Evolutionary conservation across 208 protist genomes (phyloP), one percentile per base, ranked within the genome.

Genomic region (Naegleria lovaniensis): DNA sequence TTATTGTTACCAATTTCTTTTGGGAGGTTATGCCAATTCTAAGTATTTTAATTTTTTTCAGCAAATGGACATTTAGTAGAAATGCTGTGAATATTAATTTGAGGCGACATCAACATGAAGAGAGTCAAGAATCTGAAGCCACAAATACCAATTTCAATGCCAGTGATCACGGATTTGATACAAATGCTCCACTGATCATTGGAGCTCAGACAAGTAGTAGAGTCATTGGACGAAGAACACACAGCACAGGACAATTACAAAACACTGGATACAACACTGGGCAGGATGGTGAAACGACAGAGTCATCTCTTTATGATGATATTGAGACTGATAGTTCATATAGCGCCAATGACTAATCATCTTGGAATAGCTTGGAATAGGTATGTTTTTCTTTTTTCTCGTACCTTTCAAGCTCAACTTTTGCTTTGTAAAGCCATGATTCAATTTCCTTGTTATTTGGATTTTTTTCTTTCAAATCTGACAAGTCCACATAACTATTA

Each of bases 1-100:
- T 85, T 48, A 85, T 85, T 48, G 2, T 85, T 16, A 85, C 39
- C 16, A 51, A 51, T 48, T 40, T 85, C n/a, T 16, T 85, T 16
- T 85, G 83, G 83, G 83, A 85, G 25, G 48, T 85, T 43, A 48
- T 85, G 15, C 83, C 83, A 39, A 85, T 85, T 85, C 15, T 85
- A n/a, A 85, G 39, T n/a, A 48, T 85, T 48, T 29, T 85, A n/a
- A 51, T 85, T 19, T 85, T 85, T 38, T 85, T 85, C 41, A 51
- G 39, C 38, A 85, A 43, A 43, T 48, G 6, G 25, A 39, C 11
- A 0, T 40, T 40, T 36, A 33, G 33, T 6, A 84, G 76, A 84
- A 67, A 67, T 67, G 55, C 22, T 67, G 55, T 67, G 55, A 67
- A 67, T 67, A 67, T 67, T 15, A 67, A 29, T 29, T 67, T 67